phyloP scores from a whole-genome alignment of 495 filamentous ascomycete genomes.

The Apiosordaria backusii region DNA sequence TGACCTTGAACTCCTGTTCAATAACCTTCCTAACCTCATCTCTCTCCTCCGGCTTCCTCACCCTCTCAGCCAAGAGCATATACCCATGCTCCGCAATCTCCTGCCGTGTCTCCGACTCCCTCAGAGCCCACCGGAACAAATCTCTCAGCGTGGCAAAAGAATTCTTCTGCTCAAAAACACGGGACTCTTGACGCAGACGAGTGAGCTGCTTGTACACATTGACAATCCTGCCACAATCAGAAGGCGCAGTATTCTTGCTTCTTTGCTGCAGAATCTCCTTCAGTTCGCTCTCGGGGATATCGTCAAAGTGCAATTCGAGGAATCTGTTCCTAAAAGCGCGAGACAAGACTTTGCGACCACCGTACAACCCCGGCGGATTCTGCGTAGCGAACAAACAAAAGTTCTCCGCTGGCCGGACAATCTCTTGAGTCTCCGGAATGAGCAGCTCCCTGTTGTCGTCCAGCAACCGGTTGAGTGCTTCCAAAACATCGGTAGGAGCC shows the following conservation, averaged over 20 bases:
- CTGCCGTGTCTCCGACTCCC: constrained; percentile 77
- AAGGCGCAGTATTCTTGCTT: constrained; percentile 79
- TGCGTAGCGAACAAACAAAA: constrained; percentile 99
- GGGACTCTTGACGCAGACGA: constrained; percentile 76
- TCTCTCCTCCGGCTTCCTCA: constrained; percentile 85
- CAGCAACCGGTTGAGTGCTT: constrained; percentile 88
- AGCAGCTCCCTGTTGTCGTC: constrained; percentile 98
- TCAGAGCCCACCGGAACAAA: constrained; percentile 93
- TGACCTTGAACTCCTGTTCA: constrained; percentile 86
- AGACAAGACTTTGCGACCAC: constrained; percentile 87
- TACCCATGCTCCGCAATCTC: constrained; percentile 90
- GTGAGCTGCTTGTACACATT: constrained; percentile 92
- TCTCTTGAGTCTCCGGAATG: constrained; percentile 94
- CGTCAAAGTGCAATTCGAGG: constrained; percentile 94
- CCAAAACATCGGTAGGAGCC: constrained; percentile 92
- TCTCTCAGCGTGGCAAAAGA: constrained; percentile 96
- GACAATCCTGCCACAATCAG: constrained; percentile 86
- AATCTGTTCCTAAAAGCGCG: constrained; percentile 96
- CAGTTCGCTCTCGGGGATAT: constrained; percentile 95
- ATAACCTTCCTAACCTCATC: constrained; percentile 81
- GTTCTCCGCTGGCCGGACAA: constrained; percentile 83
- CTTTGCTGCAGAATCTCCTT: constrained; percentile 86
- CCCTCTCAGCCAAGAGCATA: constrained; percentile 92
- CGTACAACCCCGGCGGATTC: constrained; percentile 93
- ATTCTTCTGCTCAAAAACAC: constrained; percentile 94